Conservation (phyloP, 1,139 yeast species). For the Yamadazyma sp. region DNA sequence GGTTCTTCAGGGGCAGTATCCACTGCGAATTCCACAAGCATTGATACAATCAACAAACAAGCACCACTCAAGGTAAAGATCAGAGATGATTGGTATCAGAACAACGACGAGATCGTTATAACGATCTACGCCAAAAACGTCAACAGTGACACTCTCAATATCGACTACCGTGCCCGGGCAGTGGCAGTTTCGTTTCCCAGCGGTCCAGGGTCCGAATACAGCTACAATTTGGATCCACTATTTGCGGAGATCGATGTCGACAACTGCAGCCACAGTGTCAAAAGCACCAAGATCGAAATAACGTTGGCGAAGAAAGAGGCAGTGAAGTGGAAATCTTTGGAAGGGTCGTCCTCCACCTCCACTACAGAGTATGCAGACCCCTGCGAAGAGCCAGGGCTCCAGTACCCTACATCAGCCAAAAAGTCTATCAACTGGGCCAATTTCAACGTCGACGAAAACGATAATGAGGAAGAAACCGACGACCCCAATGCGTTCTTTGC, state of each 20-base stretch:
- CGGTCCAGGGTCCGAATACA: constrained; percentile 46
- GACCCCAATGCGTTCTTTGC: constrained; percentile 73
- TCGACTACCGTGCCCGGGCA: constrained; percentile 33
- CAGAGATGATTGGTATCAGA: constrained; percentile 82
- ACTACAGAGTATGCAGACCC: background rate
- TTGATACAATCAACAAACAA: constrained; percentile 35
- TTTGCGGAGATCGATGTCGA: constrained; percentile 50
- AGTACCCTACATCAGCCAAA: constrained; percentile 66
- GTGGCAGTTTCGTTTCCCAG: constrained; percentile 48
- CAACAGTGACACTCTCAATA: constrained; percentile 42
- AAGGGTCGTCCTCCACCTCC: constrained; percentile 20
- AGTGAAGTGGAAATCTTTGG: constrained; percentile 48
- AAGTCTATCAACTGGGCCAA: constrained; percentile 72
- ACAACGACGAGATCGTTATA: constrained; percentile 54
- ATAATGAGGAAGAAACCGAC: constrained; percentile 44
- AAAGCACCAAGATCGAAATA: constrained; percentile 76
- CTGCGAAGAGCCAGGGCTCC: background rate
- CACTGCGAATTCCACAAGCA: constrained; percentile 23
- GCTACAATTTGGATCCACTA: constrained; percentile 51
- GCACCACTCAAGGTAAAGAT: constrained; percentile 48
- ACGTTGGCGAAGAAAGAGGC: constrained; percentile 37
- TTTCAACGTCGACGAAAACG: constrained; percentile 55
- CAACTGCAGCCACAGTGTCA: constrained; percentile 50
- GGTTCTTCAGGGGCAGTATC: too few relatives aligned
- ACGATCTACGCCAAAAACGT: constrained; percentile 72